phyloP scores from a whole-genome alignment of 192 early-diverging fungal species.

The Paraglomus occultum region DNA sequence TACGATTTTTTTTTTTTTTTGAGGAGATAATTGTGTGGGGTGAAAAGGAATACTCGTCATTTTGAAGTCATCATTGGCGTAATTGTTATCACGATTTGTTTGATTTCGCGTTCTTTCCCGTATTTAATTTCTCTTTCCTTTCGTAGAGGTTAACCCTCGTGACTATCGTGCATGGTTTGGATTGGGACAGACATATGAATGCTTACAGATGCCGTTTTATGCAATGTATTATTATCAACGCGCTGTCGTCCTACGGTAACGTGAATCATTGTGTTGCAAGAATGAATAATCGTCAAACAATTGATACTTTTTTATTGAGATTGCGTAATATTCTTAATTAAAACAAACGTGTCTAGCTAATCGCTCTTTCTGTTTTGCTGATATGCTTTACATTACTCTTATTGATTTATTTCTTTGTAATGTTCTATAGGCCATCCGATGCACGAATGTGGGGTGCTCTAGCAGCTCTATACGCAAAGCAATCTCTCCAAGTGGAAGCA shows the following conservation, averaged over 20 bases:
- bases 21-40: not conserved
- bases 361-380: too few relatives aligned
- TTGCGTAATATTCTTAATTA: not conserved
- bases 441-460: conserved; percentile 85
- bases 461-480: conserved; percentile 67
- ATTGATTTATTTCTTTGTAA: too few relatives aligned
- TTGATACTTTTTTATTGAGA: not conserved
- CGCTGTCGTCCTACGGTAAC: conserved; percentile 61
- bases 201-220: conserved; percentile 77
- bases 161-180: conserved; percentile 95
- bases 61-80: not conserved
- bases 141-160: conserved; percentile 63
- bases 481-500: conserved; percentile 53
- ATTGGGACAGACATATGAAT: conserved; percentile 86
- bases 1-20: conserved; percentile 30
- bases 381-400: too few relatives aligned
- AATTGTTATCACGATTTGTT: not conserved
- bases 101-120: not conserved
- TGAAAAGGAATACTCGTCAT: not conserved
- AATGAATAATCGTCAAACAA: not conserved
- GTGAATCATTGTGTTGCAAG: not conserved
- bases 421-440: conserved; percentile 62
- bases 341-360: too few relatives aligned
- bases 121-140: not conserved
- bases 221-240: conserved; percentile 81